phyloP scores from a whole-genome alignment of 169 alveolate species.

The Cryptosporidium felis region DNA sequence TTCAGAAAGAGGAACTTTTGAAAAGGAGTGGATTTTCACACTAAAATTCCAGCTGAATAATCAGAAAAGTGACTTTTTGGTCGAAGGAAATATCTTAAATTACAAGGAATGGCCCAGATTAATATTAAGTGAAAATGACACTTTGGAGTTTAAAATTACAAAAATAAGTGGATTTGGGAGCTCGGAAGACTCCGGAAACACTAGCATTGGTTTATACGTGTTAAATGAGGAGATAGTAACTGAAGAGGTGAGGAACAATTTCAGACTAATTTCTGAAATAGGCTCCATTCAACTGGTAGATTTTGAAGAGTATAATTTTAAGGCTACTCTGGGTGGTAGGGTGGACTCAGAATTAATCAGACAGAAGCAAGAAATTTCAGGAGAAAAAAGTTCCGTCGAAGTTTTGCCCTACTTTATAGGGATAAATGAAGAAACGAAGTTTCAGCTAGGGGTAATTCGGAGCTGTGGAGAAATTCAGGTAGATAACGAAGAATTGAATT shows the following conservation, averaged over 20 bases:
- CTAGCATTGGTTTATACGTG: too few species aligned
- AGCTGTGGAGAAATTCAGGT: slow-evolving; percentile 16
- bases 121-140: background rate
- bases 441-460: background rate
- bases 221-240: background rate
- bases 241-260: background rate
- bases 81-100: background rate
- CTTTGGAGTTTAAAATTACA: background rate
- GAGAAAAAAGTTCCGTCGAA: background rate
- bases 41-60: background rate
- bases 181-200: background rate
- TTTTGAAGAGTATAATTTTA: background rate
- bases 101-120: background rate
- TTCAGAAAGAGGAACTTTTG: background rate
- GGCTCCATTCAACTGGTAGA: background rate
- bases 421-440: background rate
- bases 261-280: background rate
- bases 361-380: background rate
- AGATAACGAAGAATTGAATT: background rate
- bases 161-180: background rate
- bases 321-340: background rate
- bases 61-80: background rate
- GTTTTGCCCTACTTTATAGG: slow-evolving; percentile 10
- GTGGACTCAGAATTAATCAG: background rate
- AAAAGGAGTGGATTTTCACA: background rate